These are phyloP conservation scores for Termitomyces sp. DNA, from an alignment of 768 basidiomycete species.

Conservation along the genomic window DNA sequence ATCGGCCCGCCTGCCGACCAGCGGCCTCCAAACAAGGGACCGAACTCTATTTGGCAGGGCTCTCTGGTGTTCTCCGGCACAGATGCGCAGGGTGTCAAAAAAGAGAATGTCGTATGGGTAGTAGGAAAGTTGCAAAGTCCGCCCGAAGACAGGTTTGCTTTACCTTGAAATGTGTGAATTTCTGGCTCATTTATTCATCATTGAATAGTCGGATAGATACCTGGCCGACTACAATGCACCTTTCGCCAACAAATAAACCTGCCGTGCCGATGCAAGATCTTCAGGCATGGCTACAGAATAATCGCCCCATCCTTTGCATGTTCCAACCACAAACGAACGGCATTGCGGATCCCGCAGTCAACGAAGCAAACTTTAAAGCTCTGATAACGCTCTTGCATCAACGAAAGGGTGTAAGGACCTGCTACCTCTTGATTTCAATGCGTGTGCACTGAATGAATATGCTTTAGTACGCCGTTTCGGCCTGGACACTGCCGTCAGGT, in stretches of 20 bases:
- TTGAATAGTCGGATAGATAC: conserved; percentile 43
- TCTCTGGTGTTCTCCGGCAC: conserved; percentile 43
- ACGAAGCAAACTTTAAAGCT: conserved; percentile 41
- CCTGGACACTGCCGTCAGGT: conserved; percentile 35
- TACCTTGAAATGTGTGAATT: not conserved
- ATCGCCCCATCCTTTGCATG: conserved; percentile 39
- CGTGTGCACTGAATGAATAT: not conserved
- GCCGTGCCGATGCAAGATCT: conserved; percentile 40
- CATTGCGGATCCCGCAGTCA: conserved; percentile 33
- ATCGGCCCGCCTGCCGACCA: conserved; percentile 3
- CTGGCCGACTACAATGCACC: conserved; percentile 49
- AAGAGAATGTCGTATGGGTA: conserved; percentile 45
- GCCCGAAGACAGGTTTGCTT: conserved; percentile 32
- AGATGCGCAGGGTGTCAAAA: conserved; percentile 32
- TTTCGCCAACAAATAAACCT: conserved; percentile 41
- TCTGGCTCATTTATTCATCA: not conserved
- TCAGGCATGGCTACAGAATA: conserved; percentile 45
- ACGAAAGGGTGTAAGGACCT: conserved; percentile 43
- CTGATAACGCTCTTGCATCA: conserved; percentile 41
- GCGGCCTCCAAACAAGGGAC: conserved; percentile 1
- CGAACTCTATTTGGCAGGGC: conserved; percentile 44
- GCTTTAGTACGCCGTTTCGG: conserved; percentile 37
- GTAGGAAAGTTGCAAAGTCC: conserved; percentile 26
- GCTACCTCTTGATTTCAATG: not conserved
- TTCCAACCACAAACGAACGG: conserved; percentile 32